Percentiles rank a stretch among this genome's conserved stretches.
Evolutionary conservation across 768 basidiomycete genomes (phyloP).

Genomic region (Russula lepida): DNA sequence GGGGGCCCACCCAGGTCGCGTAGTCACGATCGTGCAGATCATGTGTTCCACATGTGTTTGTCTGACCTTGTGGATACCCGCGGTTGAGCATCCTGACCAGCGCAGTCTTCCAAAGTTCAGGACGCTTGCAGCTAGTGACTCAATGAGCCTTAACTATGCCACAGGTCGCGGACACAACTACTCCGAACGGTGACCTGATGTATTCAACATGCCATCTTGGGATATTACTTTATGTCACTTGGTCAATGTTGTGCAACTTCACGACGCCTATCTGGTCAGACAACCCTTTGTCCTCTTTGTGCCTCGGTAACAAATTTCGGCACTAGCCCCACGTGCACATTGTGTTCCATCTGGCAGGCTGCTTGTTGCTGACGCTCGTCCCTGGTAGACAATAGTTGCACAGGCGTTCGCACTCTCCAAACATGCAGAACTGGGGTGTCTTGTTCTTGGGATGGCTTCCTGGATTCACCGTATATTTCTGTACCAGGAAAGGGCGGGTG

Average conservation of each 20-base stretch:
- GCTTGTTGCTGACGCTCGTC: conserved; percentile 2
- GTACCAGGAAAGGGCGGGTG: neutral
- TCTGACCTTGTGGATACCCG: too few species aligned
- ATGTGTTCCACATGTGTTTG: neutral
- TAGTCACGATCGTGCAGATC: neutral
- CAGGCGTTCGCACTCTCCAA: neutral
- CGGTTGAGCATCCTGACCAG: too few species aligned
- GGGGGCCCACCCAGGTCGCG: neutral
- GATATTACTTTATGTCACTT: conserved; percentile 4
- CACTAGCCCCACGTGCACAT: neutral
- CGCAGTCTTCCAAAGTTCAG: neutral
- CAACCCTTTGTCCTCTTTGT: neutral
- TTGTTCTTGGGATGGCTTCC: neutral
- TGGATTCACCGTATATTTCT: neutral
- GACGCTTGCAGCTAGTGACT: neutral
- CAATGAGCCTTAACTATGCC: neutral
- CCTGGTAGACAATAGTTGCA: neutral
- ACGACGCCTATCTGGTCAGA: neutral
- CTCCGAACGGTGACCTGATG: neutral
- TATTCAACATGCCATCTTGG: conserved; percentile 13
- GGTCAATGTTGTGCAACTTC: neutral
- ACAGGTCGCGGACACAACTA: neutral
- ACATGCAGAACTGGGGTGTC: neutral
- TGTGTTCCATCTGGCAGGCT: conserved; percentile 16
- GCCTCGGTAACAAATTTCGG: neutral